phyloP scores from a whole-genome alignment of 768 basidiomycete genomes.

The Lactarius hengduanensis region DNA sequence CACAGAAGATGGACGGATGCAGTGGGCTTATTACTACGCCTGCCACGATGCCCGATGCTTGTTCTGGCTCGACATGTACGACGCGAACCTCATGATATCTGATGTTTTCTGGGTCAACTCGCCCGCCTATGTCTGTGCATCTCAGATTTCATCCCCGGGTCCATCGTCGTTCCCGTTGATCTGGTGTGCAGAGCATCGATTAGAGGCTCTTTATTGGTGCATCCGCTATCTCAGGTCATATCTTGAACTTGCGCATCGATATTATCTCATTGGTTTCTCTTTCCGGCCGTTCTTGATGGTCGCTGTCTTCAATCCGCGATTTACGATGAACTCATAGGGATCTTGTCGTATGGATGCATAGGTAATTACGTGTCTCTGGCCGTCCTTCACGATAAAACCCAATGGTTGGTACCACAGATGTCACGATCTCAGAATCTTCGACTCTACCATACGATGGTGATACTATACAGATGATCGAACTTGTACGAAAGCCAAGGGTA shows the following conservation, averaged over 20 bases:
- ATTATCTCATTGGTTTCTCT: conserved; percentile 16
- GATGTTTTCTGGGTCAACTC: background rate
- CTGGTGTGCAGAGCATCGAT: conserved; percentile 22
- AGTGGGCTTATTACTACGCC: background rate
- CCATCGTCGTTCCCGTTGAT: background rate
- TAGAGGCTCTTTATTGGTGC: conserved; percentile 31
- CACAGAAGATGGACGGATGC: conserved; percentile 18
- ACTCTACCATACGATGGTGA: background rate
- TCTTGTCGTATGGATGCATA: conserved; percentile 39
- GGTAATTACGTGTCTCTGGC: conserved; percentile 33
- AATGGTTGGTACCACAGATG: background rate
- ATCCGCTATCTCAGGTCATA: background rate
- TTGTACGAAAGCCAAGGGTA: conserved; percentile 1
- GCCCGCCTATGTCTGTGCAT: conserved; percentile 5
- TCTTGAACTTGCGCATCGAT: conserved; percentile 5
- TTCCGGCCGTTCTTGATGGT: conserved; percentile 1
- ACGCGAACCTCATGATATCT: conserved; percentile 37
- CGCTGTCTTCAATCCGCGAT: conserved; percentile 10
- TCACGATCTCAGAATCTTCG: background rate
- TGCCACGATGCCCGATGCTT: background rate
- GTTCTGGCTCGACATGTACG: conserved; percentile 36
- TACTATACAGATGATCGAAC: background rate
- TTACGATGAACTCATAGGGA: conserved; percentile 38
- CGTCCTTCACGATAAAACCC: background rate
- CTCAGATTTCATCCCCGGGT: background rate